Evolutionary conservation across 768 basidiomycete species (phyloP), one percentile per base, ranked within the genome.

Genomic region (Gautieria morchelliformis): DNA sequence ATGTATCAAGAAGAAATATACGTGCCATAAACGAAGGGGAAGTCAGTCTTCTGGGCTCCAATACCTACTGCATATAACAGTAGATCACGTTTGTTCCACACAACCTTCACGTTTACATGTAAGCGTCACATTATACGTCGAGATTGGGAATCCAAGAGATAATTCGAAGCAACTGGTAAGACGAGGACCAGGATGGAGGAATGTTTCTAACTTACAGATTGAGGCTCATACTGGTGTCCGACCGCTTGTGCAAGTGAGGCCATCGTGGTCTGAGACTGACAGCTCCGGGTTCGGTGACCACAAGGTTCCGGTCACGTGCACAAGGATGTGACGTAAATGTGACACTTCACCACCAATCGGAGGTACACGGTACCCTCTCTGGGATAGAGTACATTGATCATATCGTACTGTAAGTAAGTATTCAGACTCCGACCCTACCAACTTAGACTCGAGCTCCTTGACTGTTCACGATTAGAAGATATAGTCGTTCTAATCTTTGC

Each of bases 51-150:
- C 69, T 89, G 90, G 15, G 89, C 89, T 14, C 91, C 92, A 39
- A 93, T 84, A 14, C 88, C 89, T 24, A 83, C 73, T 12, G 88
- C 86, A 62, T 92, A 93, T 1, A 81, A 78, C 59, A 93, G 71
- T 17, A 92, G 71, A 69, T 93, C 91, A 52, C 89, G 81, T 70
- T 84, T 83, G 66, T 87, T 90, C 91, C 91, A 93, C 1, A 79
- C 69, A 24, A 89, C 90, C 88, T 91, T 47, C 14, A 37, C 35
- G 19, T 9, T 54, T 24, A 22, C 22, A 20, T 52, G 11, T 35
- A 51, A 17, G 24, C 15, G 24, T 9, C 27, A 52, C 12, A 32
- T 35, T 40, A 39, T 40, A 9, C 8, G 14, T 10, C 35, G 14
- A 37, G 35, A 14, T 37, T 9, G 10, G 2, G 3, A 10, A 37